Base-by-base conservation (phyloP, 2,329 filamentous ascomycete species). In the Leptographium wingfieldii region DNA sequence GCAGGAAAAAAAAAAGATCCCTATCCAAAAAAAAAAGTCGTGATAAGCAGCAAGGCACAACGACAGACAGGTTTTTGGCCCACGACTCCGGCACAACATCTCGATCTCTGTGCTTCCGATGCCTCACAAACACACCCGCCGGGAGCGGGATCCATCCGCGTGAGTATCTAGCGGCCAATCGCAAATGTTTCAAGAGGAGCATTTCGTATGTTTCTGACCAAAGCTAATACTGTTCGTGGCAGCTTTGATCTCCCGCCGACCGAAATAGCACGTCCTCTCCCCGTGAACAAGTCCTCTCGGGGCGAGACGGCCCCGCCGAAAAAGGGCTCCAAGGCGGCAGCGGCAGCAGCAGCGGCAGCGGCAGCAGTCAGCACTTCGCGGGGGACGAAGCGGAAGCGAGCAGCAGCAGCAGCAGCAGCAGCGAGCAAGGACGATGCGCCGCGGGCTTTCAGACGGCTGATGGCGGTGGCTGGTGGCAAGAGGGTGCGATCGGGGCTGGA, bases 121-220 rank as follows among this genome's bases (percentile, higher is more conserved):
- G 90, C 90, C 90, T 71, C 89, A 92, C 75, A 95, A 95, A 74
- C 90, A 95, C 71, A 92, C 87, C 64, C 80, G 88, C 65, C 81
- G 82, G 60, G 77, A 76, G 12, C 76, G 77, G 57, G 80, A 85
- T 62, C 74, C 76, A 56, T 76, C 76, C 19, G 75, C 76, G 84
- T 85, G 64, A 63, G 67, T 61, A 27, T 19, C 27, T 27, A 14
- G 12, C 38, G 38, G 3, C 38, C 38, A 40, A 40, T 40, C 4
- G 38, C 38, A 10, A 38, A 10, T 38, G 35, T 10, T 38, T 38
- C 35, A 14, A 2, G 38, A 16, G 38, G 38, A 40, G 12, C 25
- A 2, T 1, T 52, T 51, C 31, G 19, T 14, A 31, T 3, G 25
- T 11, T 14, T 10, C 31, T n/a, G 9, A 14, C 4, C 7, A n/a